Conservation (phyloP, 768 basidiomycete genomes). For the Botryobasidium botryosum region DNA sequence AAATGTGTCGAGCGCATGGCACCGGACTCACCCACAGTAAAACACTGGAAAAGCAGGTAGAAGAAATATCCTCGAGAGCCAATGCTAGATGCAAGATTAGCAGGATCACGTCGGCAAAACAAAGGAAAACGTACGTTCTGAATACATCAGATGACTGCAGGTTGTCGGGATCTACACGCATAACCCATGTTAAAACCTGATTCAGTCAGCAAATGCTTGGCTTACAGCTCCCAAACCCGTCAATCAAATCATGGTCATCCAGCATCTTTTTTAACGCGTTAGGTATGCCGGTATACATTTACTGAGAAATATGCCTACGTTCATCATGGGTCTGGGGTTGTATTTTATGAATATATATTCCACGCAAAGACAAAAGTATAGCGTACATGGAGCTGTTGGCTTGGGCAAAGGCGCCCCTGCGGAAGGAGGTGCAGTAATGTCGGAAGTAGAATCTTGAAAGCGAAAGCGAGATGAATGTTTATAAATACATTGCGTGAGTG, state of each 20-base stretch:
- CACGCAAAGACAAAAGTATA: too few relatives aligned
- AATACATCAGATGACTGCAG: conserved; percentile 60
- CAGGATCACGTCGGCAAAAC: conserved; percentile 10
- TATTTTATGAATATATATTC: too few relatives aligned
- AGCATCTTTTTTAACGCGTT: conserved; percentile 29
- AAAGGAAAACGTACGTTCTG: conserved; percentile 30
- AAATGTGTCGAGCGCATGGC: neutral
- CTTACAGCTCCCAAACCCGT: conserved; percentile 72
- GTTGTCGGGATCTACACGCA: conserved; percentile 57
- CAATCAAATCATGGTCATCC: conserved; percentile 35
- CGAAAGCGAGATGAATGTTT: neutral
- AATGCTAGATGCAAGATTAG: conserved; percentile 32
- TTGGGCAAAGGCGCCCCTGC: conserved; percentile 75
- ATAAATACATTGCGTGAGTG: too few relatives aligned
- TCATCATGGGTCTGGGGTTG: conserved; percentile 6
- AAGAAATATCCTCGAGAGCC: conserved; percentile 80
- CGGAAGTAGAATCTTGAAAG: conserved; percentile 50
- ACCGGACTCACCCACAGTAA: conserved; percentile 46
- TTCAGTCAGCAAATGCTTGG: conserved; percentile 11
- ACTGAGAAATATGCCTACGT: too few relatives aligned
- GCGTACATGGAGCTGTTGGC: conserved; percentile 83
- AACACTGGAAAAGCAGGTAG: conserved; percentile 89
- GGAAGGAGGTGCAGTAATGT: conserved; percentile 76
- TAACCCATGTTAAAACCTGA: conserved; percentile 13
- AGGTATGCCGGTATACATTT: neutral